These are phyloP conservation scores for Fusarium sp. DNA, from an alignment of 2,329 filamentous ascomycete species.

Conservation along the genomic window DNA sequence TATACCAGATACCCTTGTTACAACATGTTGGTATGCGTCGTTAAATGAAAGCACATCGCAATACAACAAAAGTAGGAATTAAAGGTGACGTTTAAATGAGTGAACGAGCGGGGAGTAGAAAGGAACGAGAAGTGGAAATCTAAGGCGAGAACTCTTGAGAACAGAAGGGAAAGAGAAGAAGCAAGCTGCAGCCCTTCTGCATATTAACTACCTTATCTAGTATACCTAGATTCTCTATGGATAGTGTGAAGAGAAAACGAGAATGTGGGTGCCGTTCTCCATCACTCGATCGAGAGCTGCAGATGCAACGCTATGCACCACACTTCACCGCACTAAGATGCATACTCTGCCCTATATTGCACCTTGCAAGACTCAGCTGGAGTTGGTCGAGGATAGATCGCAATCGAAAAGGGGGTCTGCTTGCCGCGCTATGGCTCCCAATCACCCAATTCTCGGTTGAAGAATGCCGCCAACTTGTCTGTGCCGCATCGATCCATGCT, in stretches of 20 bases:
- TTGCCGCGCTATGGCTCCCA: slow-evolving; percentile 12
- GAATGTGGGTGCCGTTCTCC: slow-evolving; percentile 1
- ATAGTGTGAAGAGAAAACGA: not conserved
- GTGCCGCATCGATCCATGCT: slow-evolving; percentile 4
- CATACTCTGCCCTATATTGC: not conserved
- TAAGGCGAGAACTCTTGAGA: slow-evolving; percentile 12
- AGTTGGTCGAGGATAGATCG: not conserved
- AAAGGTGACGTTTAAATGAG: not conserved
- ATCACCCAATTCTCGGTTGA: slow-evolving; percentile 18
- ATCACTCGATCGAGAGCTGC: slow-evolving; percentile 26
- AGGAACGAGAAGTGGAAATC: not conserved
- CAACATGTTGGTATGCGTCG: slow-evolving; percentile 4
- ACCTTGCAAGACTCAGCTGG: slow-evolving; percentile 13
- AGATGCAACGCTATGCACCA: slow-evolving; percentile 5
- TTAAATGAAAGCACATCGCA: not conserved
- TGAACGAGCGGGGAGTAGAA: slow-evolving; percentile 7
- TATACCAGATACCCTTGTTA: slow-evolving; percentile 26
- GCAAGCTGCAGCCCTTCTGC: not conserved
- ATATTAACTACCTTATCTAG: slow-evolving; percentile 12
- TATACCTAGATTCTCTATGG: not conserved
- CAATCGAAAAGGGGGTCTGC: not conserved
- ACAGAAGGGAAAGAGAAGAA: not conserved
- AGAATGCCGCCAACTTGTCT: slow-evolving; percentile 20
- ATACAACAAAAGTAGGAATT: not conserved
- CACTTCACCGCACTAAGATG: not conserved